These are phyloP conservation scores for Amylostereum areolatum DNA, from an alignment of 1,284 basidiomycete genomes.

Conservation along the genomic window DNA sequence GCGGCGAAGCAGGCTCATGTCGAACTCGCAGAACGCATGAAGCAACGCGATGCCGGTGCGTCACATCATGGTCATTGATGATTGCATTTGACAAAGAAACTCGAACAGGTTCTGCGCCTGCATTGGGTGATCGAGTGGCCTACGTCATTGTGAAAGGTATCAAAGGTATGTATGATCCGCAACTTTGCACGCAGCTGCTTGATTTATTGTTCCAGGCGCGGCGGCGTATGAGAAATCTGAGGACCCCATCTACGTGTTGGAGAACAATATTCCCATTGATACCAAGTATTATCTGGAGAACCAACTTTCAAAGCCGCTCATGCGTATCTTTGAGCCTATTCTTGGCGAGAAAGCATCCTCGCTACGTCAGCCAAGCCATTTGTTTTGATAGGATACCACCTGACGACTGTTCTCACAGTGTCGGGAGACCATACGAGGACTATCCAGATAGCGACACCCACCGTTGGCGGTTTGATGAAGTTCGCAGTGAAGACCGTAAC, in stretches of 20 bases:
- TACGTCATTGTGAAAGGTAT: conserved; percentile 96
- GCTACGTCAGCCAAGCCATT: conserved; percentile 51
- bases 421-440: conserved; percentile 91
- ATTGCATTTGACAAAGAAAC: background rate
- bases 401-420: conserved; percentile 43
- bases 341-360: conserved; percentile 85
- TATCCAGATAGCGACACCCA: conserved; percentile 92
- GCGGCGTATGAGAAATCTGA: conserved; percentile 98
- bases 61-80: background rate
- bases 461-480: conserved; percentile 93
- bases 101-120: conserved; percentile 77
- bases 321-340: conserved; percentile 98
- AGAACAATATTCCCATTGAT: conserved; percentile 95
- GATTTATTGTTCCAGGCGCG: conserved; percentile 50
- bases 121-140: conserved; percentile 91
- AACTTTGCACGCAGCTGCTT: background rate
- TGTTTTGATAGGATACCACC: background rate
- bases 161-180: conserved; percentile 52
- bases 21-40: conserved; percentile 92
- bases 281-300: conserved; percentile 97
- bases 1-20: conserved; percentile 91
- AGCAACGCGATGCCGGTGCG: conserved; percentile 83
- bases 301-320: conserved; percentile 89
- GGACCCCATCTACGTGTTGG: conserved; percentile 91
- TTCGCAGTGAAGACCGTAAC: conserved; percentile 93